Base-by-base conservation (phyloP, 169 alveolate genomes). In the Plasmodium blacklocki region DNA sequence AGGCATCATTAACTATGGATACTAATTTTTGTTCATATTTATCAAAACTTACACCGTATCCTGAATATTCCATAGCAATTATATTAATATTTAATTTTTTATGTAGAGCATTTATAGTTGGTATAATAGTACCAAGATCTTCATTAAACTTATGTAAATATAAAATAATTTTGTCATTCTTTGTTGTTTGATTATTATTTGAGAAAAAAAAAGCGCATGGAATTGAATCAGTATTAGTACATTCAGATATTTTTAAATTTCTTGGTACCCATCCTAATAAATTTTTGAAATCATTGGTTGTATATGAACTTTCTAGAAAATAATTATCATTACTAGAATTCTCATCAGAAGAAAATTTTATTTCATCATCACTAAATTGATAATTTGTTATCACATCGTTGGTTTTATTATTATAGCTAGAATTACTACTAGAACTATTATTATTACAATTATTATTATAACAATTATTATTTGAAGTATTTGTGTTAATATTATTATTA, bases 191-290 rank as follows among this genome's bases (percentile, higher is more conserved):
- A 18, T 76, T 49, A 32, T 49, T 43, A 59, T 78, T 52, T 49
- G 76, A 66, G 32, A 78, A 78, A 43, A 78, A 66, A 59, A 78
- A 78, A n/a, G 89, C 89, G 18, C 89, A 78, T 12, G 89, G 89
- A 45, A 78, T 78, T 43, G 89, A 78, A 43, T 78, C 89, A 2
- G 73, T 78, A n/a, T 71, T 59, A 18, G 45, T 52, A 43, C 78
- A 76, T 50, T 78, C 89, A 47, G 26, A 12, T 47, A 78, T 23
- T 66, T 50, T 71, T 45, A 78, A 78, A 78, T 54, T 78, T 39
- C 89, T 78, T 52, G 89, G 89, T 64, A 78, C 71, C 89, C 89
- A 78, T 78, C 89, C 89, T 49, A 78, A 50, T 68, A 78, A 78
- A 78, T 78, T 78, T 78, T 78, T 78, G 66, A 78, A 78, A 39